phyloP scores from a whole-genome alignment of 1,284 basidiomycete species.

The Hymenochaete sp. region DNA sequence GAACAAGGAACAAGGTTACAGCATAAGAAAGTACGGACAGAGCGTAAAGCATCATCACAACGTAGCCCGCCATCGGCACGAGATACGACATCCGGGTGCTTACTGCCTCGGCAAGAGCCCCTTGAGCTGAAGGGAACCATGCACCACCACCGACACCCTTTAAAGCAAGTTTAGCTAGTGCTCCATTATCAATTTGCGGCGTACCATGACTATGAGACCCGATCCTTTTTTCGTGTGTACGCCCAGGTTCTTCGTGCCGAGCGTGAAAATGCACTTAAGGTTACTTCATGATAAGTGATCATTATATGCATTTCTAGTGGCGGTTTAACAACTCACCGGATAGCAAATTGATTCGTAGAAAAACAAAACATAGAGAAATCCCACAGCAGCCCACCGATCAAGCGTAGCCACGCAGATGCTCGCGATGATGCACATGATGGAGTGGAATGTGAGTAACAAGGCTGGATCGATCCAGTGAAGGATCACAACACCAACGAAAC shows the following conservation, averaged over 20 bases:
- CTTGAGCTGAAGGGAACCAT: conserved; percentile 68
- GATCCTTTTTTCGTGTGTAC: conserved; percentile 63
- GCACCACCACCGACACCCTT: conserved; percentile 68
- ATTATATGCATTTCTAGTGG: no score
- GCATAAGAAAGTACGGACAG: conserved; percentile 33
- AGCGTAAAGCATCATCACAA: conserved; percentile 51
- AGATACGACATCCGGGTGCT: conserved; percentile 49
- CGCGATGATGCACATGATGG: conserved; percentile 44
- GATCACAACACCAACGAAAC: conserved; percentile 58
- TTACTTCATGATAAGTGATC: background rate
- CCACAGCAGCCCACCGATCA: conserved; percentile 48
- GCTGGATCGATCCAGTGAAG: conserved; percentile 60
- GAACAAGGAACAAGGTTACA: conserved; percentile 5
- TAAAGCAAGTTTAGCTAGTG: conserved; percentile 1
- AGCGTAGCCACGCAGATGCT: conserved; percentile 45
- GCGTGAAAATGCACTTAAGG: conserved; percentile 56
- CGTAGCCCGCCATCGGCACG: conserved; percentile 50
- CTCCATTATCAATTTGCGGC: conserved; percentile 16
- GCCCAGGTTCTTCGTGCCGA: conserved; percentile 64
- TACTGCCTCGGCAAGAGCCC: conserved; percentile 49
- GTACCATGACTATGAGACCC: conserved; percentile 57
- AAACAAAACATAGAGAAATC: conserved; percentile 60
- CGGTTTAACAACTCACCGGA: conserved; percentile 32
- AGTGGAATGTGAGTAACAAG: conserved; percentile 50
- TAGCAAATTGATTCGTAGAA: conserved; percentile 74